Conservation (phyloP, 345 rosid genomes). For the Salix caprea region DNA sequence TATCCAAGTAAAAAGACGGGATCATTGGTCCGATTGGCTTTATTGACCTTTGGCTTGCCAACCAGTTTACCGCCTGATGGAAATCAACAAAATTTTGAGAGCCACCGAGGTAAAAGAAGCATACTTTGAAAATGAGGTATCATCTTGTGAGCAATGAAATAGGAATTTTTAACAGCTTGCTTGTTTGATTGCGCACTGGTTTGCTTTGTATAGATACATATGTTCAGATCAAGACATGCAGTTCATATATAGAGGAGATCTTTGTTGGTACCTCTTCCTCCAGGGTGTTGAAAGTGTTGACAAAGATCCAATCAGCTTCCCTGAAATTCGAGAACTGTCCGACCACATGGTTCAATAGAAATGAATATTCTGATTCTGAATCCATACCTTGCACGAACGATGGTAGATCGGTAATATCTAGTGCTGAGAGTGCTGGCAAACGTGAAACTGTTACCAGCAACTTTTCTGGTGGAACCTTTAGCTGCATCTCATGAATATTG, state of each 20-base stretch:
- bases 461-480: neutral
- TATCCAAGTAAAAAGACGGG: conserved; percentile 55
- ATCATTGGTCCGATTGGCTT: conserved; percentile 55
- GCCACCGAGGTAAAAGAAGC: too few species aligned
- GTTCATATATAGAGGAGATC: neutral
- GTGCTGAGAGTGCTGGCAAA: neutral
- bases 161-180: too few species aligned
- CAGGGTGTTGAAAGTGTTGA: conserved; percentile 26
- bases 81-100: too few species aligned
- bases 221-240: too few species aligned
- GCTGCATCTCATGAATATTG: neutral
- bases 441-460: neutral
- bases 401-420: neutral
- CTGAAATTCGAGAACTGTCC: neutral
- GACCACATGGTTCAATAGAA: neutral
- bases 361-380: neutral
- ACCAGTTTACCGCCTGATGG: neutral
- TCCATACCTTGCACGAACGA: neutral
- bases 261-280: conserved; percentile 37
- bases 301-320: neutral
- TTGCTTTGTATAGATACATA: too few species aligned
- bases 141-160: too few species aligned
- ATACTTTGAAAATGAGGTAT: too few species aligned
- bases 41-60: conserved; percentile 3
- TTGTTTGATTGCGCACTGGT: too few species aligned